A percentile compares a stretch with the other conserved stretches of the same genome.
Evolutionary conservation across 768 basidiomycete species (phyloP).

Genomic region (Boletus eberwhitei): DNA sequence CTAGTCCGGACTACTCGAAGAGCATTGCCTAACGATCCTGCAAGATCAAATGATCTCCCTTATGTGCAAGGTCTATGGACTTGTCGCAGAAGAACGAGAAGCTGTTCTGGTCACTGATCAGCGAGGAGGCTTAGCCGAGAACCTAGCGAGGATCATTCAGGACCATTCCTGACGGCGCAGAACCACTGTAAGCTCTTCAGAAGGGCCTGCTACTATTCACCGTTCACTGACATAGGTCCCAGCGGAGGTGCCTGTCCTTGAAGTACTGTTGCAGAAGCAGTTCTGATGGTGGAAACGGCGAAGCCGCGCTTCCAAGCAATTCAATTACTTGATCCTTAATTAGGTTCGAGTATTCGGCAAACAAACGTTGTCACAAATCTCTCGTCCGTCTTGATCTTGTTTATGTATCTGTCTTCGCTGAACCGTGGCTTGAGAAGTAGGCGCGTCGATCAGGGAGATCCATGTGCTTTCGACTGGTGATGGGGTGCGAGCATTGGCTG

Average conservation of each 20-base stretch:
- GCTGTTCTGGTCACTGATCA: neutral
- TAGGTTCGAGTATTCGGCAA: slow-evolving; percentile 17
- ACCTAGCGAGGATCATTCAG: neutral
- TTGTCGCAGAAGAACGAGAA: slow-evolving; percentile 4
- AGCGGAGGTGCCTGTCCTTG: neutral
- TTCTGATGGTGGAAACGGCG: slow-evolving; percentile 8
- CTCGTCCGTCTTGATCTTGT: slow-evolving; percentile 5
- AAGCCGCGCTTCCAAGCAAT: slow-evolving; percentile 15
- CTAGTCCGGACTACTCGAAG: slow-evolving; percentile 5
- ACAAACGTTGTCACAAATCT: slow-evolving; percentile 7
- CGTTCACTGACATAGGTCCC: slow-evolving; percentile 8
- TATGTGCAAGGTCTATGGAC: neutral
- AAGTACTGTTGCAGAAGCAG: slow-evolving; percentile 4
- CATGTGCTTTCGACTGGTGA: slow-evolving; percentile 7
- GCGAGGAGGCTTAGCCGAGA: neutral
- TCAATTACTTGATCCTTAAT: slow-evolving; percentile 23
- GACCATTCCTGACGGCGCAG: neutral
- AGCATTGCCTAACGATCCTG: neutral
- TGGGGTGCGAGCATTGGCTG: slow-evolving; percentile 13
- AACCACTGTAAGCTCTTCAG: neutral
- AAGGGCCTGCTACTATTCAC: neutral
- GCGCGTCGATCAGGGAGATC: slow-evolving; percentile 5
- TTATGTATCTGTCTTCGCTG: neutral
- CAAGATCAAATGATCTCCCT: neutral
- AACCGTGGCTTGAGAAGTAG: neutral